A percentile compares a stretch with the other conserved stretches of the same genome.
phyloP scores from a whole-genome alignment of 2,329 filamentous ascomycete genomes.

The Tolypocladium cylindrosporum region DNA sequence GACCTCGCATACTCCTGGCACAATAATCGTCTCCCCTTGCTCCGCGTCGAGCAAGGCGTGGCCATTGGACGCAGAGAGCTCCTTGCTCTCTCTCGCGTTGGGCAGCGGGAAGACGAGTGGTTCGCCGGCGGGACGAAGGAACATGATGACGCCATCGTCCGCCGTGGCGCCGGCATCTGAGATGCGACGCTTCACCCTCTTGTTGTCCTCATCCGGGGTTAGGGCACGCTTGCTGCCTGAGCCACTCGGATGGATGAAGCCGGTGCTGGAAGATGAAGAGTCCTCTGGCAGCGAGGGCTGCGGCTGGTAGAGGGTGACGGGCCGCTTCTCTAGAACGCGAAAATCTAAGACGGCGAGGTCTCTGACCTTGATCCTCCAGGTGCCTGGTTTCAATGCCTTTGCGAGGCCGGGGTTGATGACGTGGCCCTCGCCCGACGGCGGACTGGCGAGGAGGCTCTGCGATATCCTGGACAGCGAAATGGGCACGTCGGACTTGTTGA shows the following conservation, averaged over 20 bases:
- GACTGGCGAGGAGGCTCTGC: constrained; percentile 25
- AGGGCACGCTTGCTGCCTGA: constrained; percentile 43
- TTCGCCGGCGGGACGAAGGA: constrained; percentile 38
- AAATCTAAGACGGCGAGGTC: constrained; percentile 45
- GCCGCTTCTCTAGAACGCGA: constrained; percentile 45
- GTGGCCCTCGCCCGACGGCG: constrained; percentile 30
- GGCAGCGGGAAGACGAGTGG: constrained; percentile 43
- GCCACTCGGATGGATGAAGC: constrained; percentile 16
- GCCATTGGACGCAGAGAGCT: constrained; percentile 33
- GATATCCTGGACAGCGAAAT: constrained; percentile 38
- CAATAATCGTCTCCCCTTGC: constrained; percentile 35
- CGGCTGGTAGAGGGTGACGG: constrained; percentile 28
- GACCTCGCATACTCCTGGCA: constrained; percentile 39
- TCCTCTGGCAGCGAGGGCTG: constrained; percentile 17
- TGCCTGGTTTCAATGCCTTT: constrained; percentile 41
- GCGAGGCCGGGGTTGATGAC: constrained; percentile 32
- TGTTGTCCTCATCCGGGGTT: constrained; percentile 31
- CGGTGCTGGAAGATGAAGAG: constrained; percentile 19
- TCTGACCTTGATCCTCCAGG: constrained; percentile 44
- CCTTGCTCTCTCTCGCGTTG: constrained; percentile 33
- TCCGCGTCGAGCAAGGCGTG: constrained; percentile 43
- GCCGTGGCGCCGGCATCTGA: constrained; percentile 17
- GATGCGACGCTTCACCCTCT: constrained; percentile 33
- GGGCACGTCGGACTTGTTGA: constrained; percentile 45
- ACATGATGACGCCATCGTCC: constrained; percentile 46